Base-by-base conservation (phyloP, 768 basidiomycete genomes). In the Boletus edulis region DNA sequence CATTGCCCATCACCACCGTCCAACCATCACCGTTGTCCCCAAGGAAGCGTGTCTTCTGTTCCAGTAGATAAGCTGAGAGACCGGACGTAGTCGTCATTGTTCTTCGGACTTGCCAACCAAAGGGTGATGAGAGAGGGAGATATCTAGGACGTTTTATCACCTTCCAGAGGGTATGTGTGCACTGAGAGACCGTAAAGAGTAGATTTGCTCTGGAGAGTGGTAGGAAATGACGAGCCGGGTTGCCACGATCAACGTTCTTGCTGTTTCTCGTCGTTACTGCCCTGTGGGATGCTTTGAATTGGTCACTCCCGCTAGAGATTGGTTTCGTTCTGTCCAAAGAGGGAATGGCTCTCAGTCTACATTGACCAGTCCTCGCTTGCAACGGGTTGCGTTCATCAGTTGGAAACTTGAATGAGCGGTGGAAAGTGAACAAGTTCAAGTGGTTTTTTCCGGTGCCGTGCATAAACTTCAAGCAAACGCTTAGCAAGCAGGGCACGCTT, bases 1-100 rank as follows among this genome's bases (percentile, higher is more conserved):
- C 96, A 69, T 99, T 99, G 0, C 96, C 95, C 86, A 94, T 91
- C 0, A 86, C 88, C 6, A 97, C 77, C 0, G 83, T 87, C 95
- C 94, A 98, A 45, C 84, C 81, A 7, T 68, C 60, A 0, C 75
- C 79, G 39, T 78, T 76, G 46, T 85, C 88, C 17, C 63, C 66
- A 20, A 94, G 70, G 64, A 90, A 97, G 24, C 67, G 72, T 24
- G 73, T 65, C 67, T 89, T 91, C 54, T 82, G 72, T 22, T 66
- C 65, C n/a, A 48, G 31, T 15, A 85, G 68, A 59, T 78, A 80
- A 8, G 65, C 63, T 3, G 75, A 68, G 31, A 81, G 63, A 48
- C 54, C 58, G 14, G 61, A 57, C 1, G 46, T 20, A 7, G 64
- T 57, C 13, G 70, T 54, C 65, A 71, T 69, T 27, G 45, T 39